Evolutionary conservation across 2,329 filamentous ascomycete species (phyloP), one percentile per base, ranked within the genome.

Genomic region (Trichophyton schoenleinii): DNA sequence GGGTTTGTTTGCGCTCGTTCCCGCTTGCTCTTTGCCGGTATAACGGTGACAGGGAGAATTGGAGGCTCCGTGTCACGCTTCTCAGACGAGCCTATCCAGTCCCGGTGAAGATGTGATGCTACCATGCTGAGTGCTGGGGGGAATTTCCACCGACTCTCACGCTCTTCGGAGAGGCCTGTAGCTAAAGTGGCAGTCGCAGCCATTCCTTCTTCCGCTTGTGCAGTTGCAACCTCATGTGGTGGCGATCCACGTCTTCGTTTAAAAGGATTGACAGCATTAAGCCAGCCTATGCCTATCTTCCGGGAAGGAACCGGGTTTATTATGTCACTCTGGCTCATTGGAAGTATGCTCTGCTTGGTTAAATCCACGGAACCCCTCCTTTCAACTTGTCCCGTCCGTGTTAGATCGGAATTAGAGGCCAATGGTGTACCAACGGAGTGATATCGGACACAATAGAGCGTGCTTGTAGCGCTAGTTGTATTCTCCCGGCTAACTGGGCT

Each of bases 391-490:
- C 49, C 49, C 6, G 28, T 22, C 13, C 49, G 22, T 28, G 49
- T 53, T 31, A 53, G n/a, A 53, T 53, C 49, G 18, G 74, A 65
- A n/a, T 72, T 70, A 2, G 74, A 72, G 58, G 71, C 78, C 44
- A 77, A 80, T 61, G 75, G 75, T 58, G 78, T 79, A 15, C 74
- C 73, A 7, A 81, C 75, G 13, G 81, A 78, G 66, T 85, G 81
- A 67, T 86, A 84, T 34, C 81, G 80, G 34, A 87, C 80, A 59
- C 82, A 80, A 67, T 87, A 86, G 3, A 85, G 80, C 0, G 84
- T 86, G 64, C 83, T 86, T 28, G 80, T 80, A 7, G 82, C 82
- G 70, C 83, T 86, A 4, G 79, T 80, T 0, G 82, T 84, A 66
- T 86, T 83, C 20, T 80, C 79, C 64, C 83, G 76, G 67, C 81